Base-by-base conservation (phyloP, 2,329 filamentous ascomycete genomes). In the Colletotrichum truncatum region DNA sequence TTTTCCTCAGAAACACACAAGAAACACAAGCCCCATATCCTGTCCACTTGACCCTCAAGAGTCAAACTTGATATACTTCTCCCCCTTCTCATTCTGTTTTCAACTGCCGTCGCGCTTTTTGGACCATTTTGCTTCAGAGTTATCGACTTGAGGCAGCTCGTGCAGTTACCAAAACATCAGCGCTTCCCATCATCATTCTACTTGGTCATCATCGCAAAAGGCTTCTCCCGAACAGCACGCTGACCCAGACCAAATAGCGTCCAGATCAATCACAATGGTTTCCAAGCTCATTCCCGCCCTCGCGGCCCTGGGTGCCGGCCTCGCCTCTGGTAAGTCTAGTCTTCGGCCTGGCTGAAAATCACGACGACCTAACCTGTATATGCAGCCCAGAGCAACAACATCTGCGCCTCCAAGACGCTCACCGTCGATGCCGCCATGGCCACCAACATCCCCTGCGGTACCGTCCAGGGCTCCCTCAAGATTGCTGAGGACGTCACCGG, bases 371-470 rank as follows among this genome's bases (percentile, higher is more conserved):
- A 41, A 69, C 18, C 3, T 69, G 60, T 6, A 12, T 11, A 64
- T 34, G 10, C 38, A 77, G 78, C 79, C 70, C 69, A 77, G 61
- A 74, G 73, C 45, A 78, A 52, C 38, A 54, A 49, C 26, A 52
- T 70, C 53, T 80, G 77, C 73, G 73, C 73, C 51, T 73, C 77
- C 65, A 63, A 73, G 54, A 81, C 81, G 16, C 79, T 81, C 67
- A 89, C 87, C 70, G 84, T 93, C 77, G 89, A 86, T 79, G 85
- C 82, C 58, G 86, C 87, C 71, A 85, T 92, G 74, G 89, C 87
- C 62, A 84, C 83, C 16, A 76, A 76, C 51, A 81, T 95, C 66
- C 77, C 85, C 68, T 97, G 94, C 86, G 76, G 80, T n/a, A 91
- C 87, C 60, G 85, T 93, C 75, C 80, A 86, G 54, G 93, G 91